These are phyloP conservation scores for Candida ascalaphidarum DNA, from an alignment of 805 yeast genomes.

Conservation along the genomic window DNA sequence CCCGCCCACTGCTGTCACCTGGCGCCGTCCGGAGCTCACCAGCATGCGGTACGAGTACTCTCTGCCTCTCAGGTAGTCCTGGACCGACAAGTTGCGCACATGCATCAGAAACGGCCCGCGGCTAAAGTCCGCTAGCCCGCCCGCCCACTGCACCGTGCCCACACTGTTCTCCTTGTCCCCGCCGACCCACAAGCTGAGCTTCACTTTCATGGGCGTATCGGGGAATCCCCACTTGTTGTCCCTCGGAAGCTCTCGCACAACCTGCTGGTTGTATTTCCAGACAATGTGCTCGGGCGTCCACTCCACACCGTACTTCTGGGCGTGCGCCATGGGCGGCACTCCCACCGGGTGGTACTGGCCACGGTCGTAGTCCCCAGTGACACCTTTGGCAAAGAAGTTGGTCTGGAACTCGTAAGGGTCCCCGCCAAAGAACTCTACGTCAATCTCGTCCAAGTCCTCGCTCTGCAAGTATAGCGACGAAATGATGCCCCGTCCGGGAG, in stretches of 20 bases:
- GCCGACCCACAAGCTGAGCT: conserved; percentile 34
- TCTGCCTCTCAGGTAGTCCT: conserved; percentile 21
- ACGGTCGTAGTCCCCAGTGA: conserved; percentile 23
- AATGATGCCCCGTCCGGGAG: conserved; percentile 27
- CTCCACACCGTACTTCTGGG: conserved; percentile 22
- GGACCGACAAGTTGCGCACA: conserved; percentile 8
- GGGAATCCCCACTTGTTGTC: conserved; percentile 23
- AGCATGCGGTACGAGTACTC: conserved; percentile 22
- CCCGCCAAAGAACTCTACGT: conserved; percentile 33
- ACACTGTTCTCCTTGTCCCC: conserved; percentile 23
- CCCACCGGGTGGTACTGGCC: conserved; percentile 22
- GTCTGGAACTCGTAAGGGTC: conserved; percentile 20
- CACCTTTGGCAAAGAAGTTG: conserved; percentile 33
- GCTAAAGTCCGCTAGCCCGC: conserved; percentile 8
- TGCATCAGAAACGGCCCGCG: conserved; percentile 7
- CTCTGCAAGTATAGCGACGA: conserved; percentile 33
- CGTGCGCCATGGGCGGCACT: conserved; percentile 15
- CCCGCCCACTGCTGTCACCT: too few relatives aligned
- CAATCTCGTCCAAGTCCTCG: conserved; percentile 35
- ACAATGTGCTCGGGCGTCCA: conserved; percentile 25
- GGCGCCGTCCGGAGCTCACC: too few relatives aligned
- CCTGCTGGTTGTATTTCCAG: conserved; percentile 21
- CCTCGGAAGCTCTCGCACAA: conserved; percentile 14
- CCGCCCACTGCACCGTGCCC: conserved; percentile 11
- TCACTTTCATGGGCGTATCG: conserved; percentile 25